These are phyloP conservation scores for Trypanosoma platydactyli DNA, from an alignment of 208 protist genomes.

Conservation along the genomic window DNA sequence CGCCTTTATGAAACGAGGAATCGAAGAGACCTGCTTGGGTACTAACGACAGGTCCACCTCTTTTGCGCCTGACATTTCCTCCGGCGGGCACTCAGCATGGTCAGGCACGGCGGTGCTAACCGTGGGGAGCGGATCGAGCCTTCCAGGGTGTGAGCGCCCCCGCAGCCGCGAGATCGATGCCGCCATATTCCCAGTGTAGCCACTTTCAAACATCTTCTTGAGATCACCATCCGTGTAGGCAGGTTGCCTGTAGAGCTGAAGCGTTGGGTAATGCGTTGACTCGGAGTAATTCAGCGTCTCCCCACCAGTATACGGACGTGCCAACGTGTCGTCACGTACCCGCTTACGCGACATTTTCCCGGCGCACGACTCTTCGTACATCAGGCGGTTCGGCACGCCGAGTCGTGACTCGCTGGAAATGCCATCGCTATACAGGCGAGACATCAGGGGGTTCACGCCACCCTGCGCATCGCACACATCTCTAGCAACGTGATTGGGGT, in stretches of 20 bases:
- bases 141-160: conserved; percentile 22
- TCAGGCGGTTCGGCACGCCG: conserved; percentile 75
- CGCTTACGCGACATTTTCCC: neutral
- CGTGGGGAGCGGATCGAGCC: conserved; percentile 31
- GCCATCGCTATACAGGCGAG: conserved; percentile 74
- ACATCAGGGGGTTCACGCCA: conserved; percentile 67
- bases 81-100: neutral
- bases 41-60: neutral
- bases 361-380: conserved; percentile 19
- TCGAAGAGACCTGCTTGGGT: conserved; percentile 18
- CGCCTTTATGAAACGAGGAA: conserved; percentile 76
- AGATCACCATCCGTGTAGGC: conserved; percentile 53
- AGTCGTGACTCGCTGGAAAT: conserved; percentile 54
- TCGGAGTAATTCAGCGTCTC: conserved; percentile 1
- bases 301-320: neutral
- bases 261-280: conserved; percentile 27
- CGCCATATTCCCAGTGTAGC: conserved; percentile 33
- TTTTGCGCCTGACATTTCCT: neutral
- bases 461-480: conserved; percentile 72
- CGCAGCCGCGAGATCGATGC: conserved; percentile 28
- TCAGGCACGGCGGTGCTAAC: too few relatives aligned
- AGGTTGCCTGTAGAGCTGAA: conserved; percentile 77
- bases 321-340: neutral
- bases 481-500: conserved; percentile 86
- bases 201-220: conserved; percentile 40